Evolutionary conservation across 163 green algal species (phyloP).

Genomic region (Chlamydomonas reinhardtii): DNA sequence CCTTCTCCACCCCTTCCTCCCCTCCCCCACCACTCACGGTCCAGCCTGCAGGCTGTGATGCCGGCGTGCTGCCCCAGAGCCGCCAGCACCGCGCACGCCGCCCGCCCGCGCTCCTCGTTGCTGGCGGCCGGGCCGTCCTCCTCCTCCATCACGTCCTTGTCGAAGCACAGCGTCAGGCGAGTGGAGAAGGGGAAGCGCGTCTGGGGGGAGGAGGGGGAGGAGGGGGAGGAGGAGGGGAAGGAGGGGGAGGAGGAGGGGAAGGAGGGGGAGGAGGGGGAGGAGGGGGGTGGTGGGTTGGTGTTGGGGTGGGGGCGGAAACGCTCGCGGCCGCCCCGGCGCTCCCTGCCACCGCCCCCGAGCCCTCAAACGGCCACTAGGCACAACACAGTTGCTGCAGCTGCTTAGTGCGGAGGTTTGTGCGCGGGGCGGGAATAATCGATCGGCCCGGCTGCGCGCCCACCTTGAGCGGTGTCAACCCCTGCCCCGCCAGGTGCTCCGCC

Average conservation of each 20-base stretch:
- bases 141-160: constrained; percentile 31
- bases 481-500: neutral
- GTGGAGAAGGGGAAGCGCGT: constrained; percentile 38
- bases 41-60: constrained; percentile 15
- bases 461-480: neutral
- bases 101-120: constrained; percentile 4
- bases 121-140: neutral
- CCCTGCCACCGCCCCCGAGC: too few species aligned
- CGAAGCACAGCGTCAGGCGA: constrained; percentile 1
- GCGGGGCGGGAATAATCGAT: neutral
- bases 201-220: neutral
- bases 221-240: neutral
- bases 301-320: too few species aligned
- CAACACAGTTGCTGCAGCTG: too few species aligned
- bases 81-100: neutral
- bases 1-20: neutral
- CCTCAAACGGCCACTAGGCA: too few species aligned
- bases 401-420: neutral
- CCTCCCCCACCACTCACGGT: neutral
- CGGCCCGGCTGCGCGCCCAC: neutral
- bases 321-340: too few species aligned
- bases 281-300: too few species aligned
- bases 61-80: constrained; percentile 11
- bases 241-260: neutral
- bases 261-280: neutral